These are phyloP conservation scores for Dicorynia guianensis DNA, from an alignment of 306 rosid genomes.

Conservation along the genomic window DNA sequence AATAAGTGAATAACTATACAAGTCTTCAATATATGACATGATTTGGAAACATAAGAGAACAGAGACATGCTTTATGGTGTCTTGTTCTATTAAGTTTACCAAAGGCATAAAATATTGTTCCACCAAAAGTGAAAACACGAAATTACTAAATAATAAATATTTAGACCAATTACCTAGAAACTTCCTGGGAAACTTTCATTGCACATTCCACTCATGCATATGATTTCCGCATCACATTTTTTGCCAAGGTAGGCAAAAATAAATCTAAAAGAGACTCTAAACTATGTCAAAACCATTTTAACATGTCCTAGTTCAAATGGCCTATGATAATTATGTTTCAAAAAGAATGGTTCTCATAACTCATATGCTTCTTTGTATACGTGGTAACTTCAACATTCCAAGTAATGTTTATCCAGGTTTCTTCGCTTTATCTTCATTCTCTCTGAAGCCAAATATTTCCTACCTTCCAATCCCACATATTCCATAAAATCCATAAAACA, in stretches of 20 bases:
- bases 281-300: background rate
- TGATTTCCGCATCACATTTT: background rate
- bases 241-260: background rate
- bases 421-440: slow-evolving; percentile 20
- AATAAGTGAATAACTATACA: too few species aligned
- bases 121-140: background rate
- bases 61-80: background rate
- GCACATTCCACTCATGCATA: background rate
- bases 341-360: slow-evolving; percentile 17
- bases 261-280: slow-evolving; percentile 8
- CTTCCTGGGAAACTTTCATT: background rate
- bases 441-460: slow-evolving; percentile 25
- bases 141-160: background rate
- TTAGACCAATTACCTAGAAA: background rate
- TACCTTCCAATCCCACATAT: slow-evolving; percentile 19
- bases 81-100: too few species aligned
- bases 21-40: background rate
- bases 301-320: background rate
- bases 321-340: slow-evolving; percentile 14
- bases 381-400: background rate
- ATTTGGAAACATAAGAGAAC: background rate
- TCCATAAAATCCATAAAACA: slow-evolving; percentile 27
- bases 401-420: background rate
- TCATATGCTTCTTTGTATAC: background rate
- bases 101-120: too few species aligned